Conservation (phyloP, 768 basidiomycete genomes). For the Termitomyces sp. region DNA sequence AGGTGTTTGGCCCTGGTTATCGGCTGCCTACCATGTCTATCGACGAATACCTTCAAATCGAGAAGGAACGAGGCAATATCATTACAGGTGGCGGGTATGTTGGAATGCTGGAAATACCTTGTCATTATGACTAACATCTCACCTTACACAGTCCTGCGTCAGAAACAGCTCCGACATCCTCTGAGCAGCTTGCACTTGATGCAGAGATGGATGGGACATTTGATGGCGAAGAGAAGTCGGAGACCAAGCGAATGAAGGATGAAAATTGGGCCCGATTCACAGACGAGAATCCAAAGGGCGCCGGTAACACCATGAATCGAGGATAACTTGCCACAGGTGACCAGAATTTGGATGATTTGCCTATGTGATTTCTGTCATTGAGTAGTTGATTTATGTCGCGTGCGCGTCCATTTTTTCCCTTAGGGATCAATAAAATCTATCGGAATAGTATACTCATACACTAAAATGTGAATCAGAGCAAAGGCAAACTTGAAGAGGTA, state of each 20-base stretch:
- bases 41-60: constrained; percentile 90
- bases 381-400: background rate
- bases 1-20: constrained; percentile 84
- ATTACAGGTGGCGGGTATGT: constrained; percentile 84
- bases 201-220: constrained; percentile 82
- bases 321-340: constrained; percentile 43
- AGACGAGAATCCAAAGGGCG: constrained; percentile 81
- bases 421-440: background rate
- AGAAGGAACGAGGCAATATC: constrained; percentile 80
- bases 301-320: constrained; percentile 97
- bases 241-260: constrained; percentile 78
- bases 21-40: constrained; percentile 93
- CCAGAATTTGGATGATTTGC: background rate
- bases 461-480: constrained; percentile 16
- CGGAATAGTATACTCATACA: constrained; percentile 17
- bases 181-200: constrained; percentile 74
- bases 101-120: background rate
- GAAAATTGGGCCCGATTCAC: constrained; percentile 91
- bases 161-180: constrained; percentile 61
- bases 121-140: constrained; percentile 5
- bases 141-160: constrained; percentile 53
- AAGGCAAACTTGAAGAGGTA: constrained; percentile 10
- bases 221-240: constrained; percentile 62
- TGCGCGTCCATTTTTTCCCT: background rate
- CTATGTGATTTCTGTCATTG: background rate